A percentile compares a stretch with the other conserved stretches of the same genome.
These are phyloP conservation scores for Cutaneotrichosporon dermatis DNA, from an alignment of 1,284 basidiomycete species.

Conservation along the genomic window DNA sequence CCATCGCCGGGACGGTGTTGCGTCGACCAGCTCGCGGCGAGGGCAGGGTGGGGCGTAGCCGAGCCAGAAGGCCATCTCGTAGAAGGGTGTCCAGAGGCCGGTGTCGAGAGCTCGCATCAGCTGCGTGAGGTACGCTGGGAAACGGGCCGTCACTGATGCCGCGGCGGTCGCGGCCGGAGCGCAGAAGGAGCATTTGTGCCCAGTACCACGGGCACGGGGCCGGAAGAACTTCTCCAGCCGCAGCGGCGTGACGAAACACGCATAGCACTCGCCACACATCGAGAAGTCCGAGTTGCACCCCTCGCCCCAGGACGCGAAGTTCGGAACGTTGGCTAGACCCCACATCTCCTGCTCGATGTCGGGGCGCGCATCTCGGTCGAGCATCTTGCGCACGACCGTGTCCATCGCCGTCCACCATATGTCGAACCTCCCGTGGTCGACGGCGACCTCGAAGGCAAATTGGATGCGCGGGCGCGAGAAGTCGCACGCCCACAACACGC, in stretches of 20 bases:
- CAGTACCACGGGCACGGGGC: not conserved
- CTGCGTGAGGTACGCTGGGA: not conserved
- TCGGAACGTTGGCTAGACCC: not conserved
- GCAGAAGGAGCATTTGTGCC: not conserved
- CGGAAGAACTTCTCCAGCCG: not conserved
- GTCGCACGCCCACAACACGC: not conserved
- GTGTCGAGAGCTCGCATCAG: not conserved
- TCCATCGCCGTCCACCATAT: slow-evolving; percentile 2
- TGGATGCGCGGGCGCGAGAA: not conserved
- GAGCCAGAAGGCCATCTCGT: not conserved
- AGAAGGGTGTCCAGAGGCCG: not conserved
- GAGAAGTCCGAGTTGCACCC: not conserved
- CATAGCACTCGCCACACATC: not conserved
- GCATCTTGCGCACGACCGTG: not conserved
- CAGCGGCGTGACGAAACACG: not conserved
- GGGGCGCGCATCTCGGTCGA: not conserved
- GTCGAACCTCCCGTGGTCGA: not conserved
- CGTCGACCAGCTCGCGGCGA: not conserved
- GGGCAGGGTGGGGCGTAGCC: not conserved
- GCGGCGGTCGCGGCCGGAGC: not conserved
- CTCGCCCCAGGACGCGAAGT: not conserved
- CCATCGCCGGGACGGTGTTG: not conserved
- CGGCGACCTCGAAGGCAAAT: not conserved
- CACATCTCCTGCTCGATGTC: not conserved
- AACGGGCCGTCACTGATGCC: not conserved